Base-by-base conservation (phyloP, 2,329 filamentous ascomycete genomes). In the Pseudogymnoascus sp. region DNA sequence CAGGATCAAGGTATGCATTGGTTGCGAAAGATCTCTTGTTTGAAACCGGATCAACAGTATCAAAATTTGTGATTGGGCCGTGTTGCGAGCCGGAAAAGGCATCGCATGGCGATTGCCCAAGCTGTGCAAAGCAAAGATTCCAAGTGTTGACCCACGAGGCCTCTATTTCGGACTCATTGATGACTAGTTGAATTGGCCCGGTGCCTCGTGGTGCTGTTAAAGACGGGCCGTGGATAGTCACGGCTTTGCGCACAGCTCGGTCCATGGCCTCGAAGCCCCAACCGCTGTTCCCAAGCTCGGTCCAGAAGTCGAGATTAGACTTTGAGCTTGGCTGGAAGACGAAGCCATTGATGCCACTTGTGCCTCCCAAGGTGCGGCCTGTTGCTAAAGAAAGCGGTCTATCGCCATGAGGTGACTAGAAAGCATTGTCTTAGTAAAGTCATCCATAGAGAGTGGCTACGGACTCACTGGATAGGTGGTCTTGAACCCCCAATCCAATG, bases 221-320 rank as follows among this genome's bases (percentile, higher is more conserved):
- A 12, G 47, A 39, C 12, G 60, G 62, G 15, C 38, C 37, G 33
- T 59, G 39, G 35, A 53, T 59, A 20, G 30, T 68, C 62, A 57
- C 8, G 22, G 72, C 72, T 64, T 76, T 76, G 14, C 69, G 70
- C 60, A 77, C 71, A 60, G 77, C 78, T 0, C 72, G 75, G 1
- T 70, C 66, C 25, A 79, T 65, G 14, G 65, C 65, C 5, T 73
- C 65, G 64, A 69, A 74, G 22, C 66, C 67, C 76, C 75, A 78
- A 11, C 75, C 74, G 0, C 67, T 62, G 38, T 77, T 77, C 0
- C 75, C 76, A 11, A 78, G 64, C 1, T 64, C 64, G 22, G 69
- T 68, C 75, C 76, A 78, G 1, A 69, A 65, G 41, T 76, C 67
- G 50, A 76, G 70, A 37, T 74, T 71, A 2, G 66, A 61, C n/a